Evolutionary conservation across 495 filamentous ascomycete species (phyloP).

Genomic region (Penicillium cosmopolitanum): DNA sequence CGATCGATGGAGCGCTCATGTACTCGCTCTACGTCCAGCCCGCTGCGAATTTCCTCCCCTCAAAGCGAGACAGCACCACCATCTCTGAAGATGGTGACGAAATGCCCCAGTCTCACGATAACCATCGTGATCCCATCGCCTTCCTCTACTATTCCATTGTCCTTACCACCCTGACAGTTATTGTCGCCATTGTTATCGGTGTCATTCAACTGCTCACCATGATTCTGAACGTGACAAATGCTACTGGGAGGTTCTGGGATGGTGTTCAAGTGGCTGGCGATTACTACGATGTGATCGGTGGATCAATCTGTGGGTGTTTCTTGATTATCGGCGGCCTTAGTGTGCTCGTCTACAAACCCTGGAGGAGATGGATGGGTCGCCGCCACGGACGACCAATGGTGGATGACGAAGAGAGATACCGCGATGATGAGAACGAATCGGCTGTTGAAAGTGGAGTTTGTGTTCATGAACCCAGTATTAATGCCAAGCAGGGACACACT

Average conservation of each 20-base stretch:
- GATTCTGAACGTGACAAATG: conserved; percentile 71
- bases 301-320: conserved; percentile 81
- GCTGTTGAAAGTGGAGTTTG: neutral
- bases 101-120: conserved; percentile 32
- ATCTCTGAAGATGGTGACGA: conserved; percentile 23
- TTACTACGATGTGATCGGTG: conserved; percentile 86
- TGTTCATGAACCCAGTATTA: neutral
- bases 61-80: conserved; percentile 27
- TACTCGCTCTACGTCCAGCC: conserved; percentile 85
- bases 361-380: conserved; percentile 66
- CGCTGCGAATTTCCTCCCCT: conserved; percentile 47
- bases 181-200: conserved; percentile 85
- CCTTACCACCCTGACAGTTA: conserved; percentile 81
- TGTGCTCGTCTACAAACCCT: conserved; percentile 74
- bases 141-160: conserved; percentile 95
- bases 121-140: conserved; percentile 73
- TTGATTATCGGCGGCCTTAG: conserved; percentile 73
- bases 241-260: conserved; percentile 82
- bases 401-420: conserved; percentile 27
- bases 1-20: conserved; percentile 91
- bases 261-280: conserved; percentile 76
- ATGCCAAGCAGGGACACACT: conserved; percentile 1
- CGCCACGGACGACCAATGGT: conserved; percentile 37
- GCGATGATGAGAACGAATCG: conserved; percentile 16
- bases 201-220: conserved; percentile 81